These are phyloP conservation scores for Boletus mariae DNA, from an alignment of 1,284 basidiomycete genomes.

Conservation along the genomic window DNA sequence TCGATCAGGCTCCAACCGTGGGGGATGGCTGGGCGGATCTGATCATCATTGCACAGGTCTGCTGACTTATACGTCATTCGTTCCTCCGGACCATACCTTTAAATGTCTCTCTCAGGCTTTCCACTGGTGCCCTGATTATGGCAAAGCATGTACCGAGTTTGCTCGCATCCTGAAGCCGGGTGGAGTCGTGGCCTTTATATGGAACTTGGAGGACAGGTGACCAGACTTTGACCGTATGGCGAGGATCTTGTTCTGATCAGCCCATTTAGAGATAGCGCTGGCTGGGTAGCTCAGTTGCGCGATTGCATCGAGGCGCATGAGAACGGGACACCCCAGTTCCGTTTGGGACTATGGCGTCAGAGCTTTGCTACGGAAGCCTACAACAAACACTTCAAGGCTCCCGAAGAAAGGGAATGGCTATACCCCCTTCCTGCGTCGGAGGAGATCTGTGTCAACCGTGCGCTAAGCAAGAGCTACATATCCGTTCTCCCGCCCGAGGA, in stretches of 20 bases:
- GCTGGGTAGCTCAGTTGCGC: slow-evolving; percentile 69
- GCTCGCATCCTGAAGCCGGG: slow-evolving; percentile 65
- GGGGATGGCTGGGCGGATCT: slow-evolving; percentile 69
- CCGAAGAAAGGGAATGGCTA: slow-evolving; percentile 50
- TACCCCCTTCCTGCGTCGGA: slow-evolving; percentile 47
- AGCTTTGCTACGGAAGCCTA: slow-evolving; percentile 59
- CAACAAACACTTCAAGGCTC: slow-evolving; percentile 47
- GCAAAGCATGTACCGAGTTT: slow-evolving; percentile 63
- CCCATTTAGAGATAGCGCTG: slow-evolving; percentile 47
- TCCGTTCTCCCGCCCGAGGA: slow-evolving; percentile 52
- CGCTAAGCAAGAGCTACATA: slow-evolving; percentile 73
- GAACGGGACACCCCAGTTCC: slow-evolving; percentile 67
- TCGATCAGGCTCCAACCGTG: slow-evolving; percentile 51
- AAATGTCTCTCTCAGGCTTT: slow-evolving; percentile 51
- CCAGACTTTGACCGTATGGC: neutral
- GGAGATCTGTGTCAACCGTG: slow-evolving; percentile 56
- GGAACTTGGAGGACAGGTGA: slow-evolving; percentile 77
- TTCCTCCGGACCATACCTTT: neutral
- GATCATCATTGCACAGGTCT: slow-evolving; percentile 69
- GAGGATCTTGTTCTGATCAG: neutral
- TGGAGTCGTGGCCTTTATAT: slow-evolving; percentile 65
- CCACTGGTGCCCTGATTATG: slow-evolving; percentile 78
- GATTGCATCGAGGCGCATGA: slow-evolving; percentile 66
- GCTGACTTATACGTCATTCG: neutral
- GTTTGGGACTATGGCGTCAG: slow-evolving; percentile 64